Evolutionary conservation across 805 yeast species (phyloP).

Genomic region (Candida ovalis): DNA sequence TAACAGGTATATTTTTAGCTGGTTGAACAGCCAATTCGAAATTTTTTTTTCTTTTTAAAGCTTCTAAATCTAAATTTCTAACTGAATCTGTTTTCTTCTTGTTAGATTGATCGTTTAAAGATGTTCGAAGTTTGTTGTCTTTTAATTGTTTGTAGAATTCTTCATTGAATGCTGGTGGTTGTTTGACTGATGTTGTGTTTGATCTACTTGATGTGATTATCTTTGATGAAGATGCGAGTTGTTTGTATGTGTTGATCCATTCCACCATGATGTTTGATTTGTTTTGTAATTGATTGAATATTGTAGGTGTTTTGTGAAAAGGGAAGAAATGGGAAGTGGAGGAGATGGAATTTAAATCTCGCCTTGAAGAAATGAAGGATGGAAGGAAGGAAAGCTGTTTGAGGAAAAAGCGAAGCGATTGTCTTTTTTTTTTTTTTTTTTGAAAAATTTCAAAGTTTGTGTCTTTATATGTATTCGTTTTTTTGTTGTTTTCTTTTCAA

Average conservation of each 20-base stretch:
- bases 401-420: too few species aligned
- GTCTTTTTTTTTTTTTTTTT: too few species aligned
- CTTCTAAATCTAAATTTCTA: conserved; percentile 27
- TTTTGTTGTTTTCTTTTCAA: too few species aligned
- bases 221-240: not conserved
- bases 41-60: conserved; percentile 57
- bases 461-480: too few species aligned
- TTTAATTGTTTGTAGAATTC: conserved; percentile 13
- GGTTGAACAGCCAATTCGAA: conserved; percentile 87
- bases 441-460: too few species aligned
- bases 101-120: not conserved
- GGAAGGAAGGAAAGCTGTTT: too few species aligned
- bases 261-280: not conserved
- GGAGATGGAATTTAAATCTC: not conserved
- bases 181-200: conserved; percentile 1
- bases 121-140: conserved; percentile 9
- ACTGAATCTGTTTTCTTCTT: not conserved
- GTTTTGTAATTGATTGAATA: not conserved
- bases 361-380: not conserved
- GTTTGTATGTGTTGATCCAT: conserved; percentile 6
- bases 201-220: not conserved
- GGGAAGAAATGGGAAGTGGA: not conserved
- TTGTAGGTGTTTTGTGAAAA: too few species aligned
- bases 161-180: conserved; percentile 22
- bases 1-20: conserved; percentile 84